Percentiles rank a stretch among this genome's conserved stretches.
These are phyloP conservation scores for Lipomyces japonicus DNA, from an alignment of 805 yeast genomes.

Conservation along the genomic window DNA sequence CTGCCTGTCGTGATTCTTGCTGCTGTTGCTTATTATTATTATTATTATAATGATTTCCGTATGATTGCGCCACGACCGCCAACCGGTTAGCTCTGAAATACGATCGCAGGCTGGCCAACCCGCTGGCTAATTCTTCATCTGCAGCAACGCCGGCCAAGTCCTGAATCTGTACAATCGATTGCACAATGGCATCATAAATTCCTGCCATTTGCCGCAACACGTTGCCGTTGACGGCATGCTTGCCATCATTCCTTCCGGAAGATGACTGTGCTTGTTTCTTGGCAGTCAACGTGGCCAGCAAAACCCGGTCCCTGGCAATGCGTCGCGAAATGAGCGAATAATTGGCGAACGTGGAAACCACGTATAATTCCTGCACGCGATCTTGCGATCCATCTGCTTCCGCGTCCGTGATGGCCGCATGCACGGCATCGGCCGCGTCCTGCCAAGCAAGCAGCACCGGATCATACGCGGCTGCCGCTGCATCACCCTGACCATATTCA, in stretches of 20 bases:
- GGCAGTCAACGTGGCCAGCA: conserved; percentile 7
- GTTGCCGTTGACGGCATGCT: conserved; percentile 4
- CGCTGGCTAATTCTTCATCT: conserved; percentile 62
- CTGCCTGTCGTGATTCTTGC: conserved; percentile 22
- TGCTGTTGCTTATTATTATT: no score
- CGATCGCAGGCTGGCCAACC: conserved; percentile 49
- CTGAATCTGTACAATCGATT: conserved; percentile 54
- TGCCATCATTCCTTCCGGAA: conserved; percentile 9
- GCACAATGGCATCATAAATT: conserved; percentile 49
- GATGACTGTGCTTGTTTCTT: conserved; percentile 11
- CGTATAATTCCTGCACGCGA: conserved; percentile 60
- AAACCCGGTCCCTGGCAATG: conserved; percentile 60
- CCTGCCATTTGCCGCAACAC: conserved; percentile 41
- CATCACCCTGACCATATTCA: not conserved
- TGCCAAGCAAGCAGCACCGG: conserved; percentile 60
- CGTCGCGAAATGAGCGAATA: conserved; percentile 64
- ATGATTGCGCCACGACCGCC: conserved; percentile 23
- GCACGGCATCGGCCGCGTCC: conserved; percentile 60
- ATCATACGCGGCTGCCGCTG: conserved; percentile 46
- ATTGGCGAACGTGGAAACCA: conserved; percentile 69
- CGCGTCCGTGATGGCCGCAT: conserved; percentile 43
- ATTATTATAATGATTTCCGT: no score
- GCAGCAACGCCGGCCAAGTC: conserved; percentile 92
- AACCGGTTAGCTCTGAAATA: conserved; percentile 42
- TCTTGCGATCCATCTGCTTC: conserved; percentile 44